Evolutionary conservation across 2,329 filamentous ascomycete genomes (phyloP), one percentile per base, ranked within the genome.

Genomic region (Penicillium aurantiogriseum): DNA sequence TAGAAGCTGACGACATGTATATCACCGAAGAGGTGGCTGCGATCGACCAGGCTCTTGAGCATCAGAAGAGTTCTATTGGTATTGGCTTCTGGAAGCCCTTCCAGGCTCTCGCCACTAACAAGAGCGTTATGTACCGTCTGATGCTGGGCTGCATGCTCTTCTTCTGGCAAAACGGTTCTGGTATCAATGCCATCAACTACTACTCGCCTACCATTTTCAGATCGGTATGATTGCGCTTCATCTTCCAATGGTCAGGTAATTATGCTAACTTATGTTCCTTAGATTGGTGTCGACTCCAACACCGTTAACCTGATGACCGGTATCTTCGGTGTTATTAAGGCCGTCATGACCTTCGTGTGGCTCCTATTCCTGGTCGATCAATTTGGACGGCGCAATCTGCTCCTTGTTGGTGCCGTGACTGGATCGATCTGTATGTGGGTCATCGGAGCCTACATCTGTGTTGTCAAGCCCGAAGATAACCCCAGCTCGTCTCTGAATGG

Each of bases 111-210:
- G 76, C 81, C 47, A 79, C 77, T 58, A 74, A 83, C 57, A 77
- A 75, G 49, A 81, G 81, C 67, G 81, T 89, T n/a, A 83, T 84
- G 63, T 90, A 85, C 79, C 84, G 89, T 45, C 86, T 93, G 73
- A 83, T 90, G 71, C 80, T 92, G 19, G 89, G 89, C 50, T 83
- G 84, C 56, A 83, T 90, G 69, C 81, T 93, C 21, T 92, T 92
- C 79, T 79, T 92, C 53, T 91, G 86, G 81, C 90, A 93, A 75
- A 92, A 92, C 64, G 87, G 87, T 47, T 81, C 78, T 3, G 89
- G 89, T 7, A 91, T 91, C 75, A 91, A 91, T 64, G 88, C 88
- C n/a, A 87, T 90, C 76, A 91, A 91, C 78, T 91, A 91, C 76
- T 90, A 88, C 72, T 81, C 78, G 1, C 87, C 88, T 0, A 87